Conservation (phyloP, 768 basidiomycete genomes). For the Cystoderma amianthinum region DNA sequence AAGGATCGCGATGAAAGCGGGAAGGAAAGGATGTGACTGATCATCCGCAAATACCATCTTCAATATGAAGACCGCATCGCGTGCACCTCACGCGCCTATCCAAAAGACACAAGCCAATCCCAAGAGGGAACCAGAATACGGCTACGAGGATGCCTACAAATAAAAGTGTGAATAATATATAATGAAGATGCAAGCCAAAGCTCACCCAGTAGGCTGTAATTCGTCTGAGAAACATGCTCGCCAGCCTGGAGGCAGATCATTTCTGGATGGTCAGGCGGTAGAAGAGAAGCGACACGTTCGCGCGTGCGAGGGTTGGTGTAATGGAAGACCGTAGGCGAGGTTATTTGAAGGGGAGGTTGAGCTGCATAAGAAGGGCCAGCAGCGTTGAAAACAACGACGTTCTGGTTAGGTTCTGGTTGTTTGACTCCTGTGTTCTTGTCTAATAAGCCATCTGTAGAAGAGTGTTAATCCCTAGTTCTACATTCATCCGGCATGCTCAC, state of each 20-base stretch:
- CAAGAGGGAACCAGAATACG: slow-evolving; percentile 81
- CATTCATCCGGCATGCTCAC: too few relatives aligned
- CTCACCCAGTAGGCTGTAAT: slow-evolving; percentile 67
- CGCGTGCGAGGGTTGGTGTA: slow-evolving; percentile 60
- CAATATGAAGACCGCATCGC: slow-evolving; percentile 37
- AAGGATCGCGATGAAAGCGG: too few relatives aligned
- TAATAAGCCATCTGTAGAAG: not conserved
- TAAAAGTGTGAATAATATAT: slow-evolving; percentile 3
- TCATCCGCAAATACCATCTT: slow-evolving; percentile 36
- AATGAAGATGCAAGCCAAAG: slow-evolving; percentile 5
- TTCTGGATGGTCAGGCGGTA: slow-evolving; percentile 75
- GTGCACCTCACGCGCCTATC: slow-evolving; percentile 65
- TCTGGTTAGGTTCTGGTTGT: slow-evolving; percentile 4
- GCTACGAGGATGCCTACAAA: slow-evolving; percentile 68
- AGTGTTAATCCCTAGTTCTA: too few relatives aligned
- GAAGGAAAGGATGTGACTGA: too few relatives aligned
- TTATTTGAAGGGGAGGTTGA: slow-evolving; percentile 21
- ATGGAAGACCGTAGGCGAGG: slow-evolving; percentile 53
- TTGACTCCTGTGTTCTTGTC: not conserved
- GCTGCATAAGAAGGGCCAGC: slow-evolving; percentile 18
- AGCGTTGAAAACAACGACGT: slow-evolving; percentile 4
- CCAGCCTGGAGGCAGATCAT: slow-evolving; percentile 83
- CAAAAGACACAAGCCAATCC: slow-evolving; percentile 70
- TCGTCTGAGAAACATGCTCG: slow-evolving; percentile 53
- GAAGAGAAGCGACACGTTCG: slow-evolving; percentile 49